Evolutionary conservation across 176 grass and related monocot species (phyloP).

Genomic region (Hordeum vulgare): DNA sequence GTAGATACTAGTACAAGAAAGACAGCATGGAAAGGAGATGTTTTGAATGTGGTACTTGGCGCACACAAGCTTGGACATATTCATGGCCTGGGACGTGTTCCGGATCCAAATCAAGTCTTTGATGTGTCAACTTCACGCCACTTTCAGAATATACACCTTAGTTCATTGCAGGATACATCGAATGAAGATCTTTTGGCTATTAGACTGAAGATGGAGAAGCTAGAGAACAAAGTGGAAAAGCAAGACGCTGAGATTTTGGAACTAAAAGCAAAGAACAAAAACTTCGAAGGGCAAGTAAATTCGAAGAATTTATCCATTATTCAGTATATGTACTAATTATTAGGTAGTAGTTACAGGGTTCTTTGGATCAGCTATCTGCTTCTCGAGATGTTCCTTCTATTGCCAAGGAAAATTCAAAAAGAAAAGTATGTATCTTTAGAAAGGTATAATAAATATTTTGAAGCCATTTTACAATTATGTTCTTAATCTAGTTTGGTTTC

Average conservation of each 20-base stretch:
- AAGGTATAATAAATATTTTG: neutral
- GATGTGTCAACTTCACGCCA: neutral
- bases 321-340: neutral
- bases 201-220: neutral
- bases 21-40: conserved; percentile 6
- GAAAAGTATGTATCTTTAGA: neutral
- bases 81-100: neutral
- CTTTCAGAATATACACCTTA: neutral
- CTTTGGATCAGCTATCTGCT: neutral
- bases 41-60: neutral
- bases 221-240: neutral
- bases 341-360: neutral
- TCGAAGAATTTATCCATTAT: neutral
- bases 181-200: neutral
- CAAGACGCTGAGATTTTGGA: conserved; percentile 1
- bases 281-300: neutral
- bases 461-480: neutral
- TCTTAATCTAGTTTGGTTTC: neutral
- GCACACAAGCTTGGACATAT: neutral
- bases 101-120: neutral
- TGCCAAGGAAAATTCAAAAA: neutral
- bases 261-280: neutral
- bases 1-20: neutral
- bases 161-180: neutral
- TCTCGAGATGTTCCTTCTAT: neutral